Evolutionary conservation across 345 rosid genomes (phyloP), one percentile per base, ranked within the genome.

Genomic region (Populus nigra): DNA sequence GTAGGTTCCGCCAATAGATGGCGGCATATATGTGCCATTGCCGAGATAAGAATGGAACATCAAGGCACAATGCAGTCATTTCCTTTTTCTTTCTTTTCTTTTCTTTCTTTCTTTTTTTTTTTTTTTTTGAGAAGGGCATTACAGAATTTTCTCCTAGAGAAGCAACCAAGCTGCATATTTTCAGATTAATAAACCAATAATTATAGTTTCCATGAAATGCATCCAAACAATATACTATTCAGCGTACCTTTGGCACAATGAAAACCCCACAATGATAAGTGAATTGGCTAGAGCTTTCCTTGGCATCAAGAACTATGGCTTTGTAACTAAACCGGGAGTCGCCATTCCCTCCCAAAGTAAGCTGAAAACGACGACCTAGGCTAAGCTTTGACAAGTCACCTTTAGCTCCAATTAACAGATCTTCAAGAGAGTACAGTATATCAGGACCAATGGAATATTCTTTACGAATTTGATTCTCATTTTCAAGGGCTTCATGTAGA

Each of bases 271-370:
- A 93, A 72, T 89, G 89, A 83, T 85, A 89, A 61, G 84, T 75
- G 71, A 89, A 92, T 63, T 85, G 81, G 71, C 73, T 82, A 15
- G 85, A 83, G 45, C 78, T 75, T 47, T 87, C 88, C 73, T 65
- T 91, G 25, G 98, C 91, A 78, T 95, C 99, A 84, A 95, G 91
- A 84, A 95, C 88, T 35, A 92, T 80, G 1, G 99, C 90, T 82
- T 74, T 90, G 83, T 87, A 95, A 79, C 84, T 86, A 87, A 90
- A 94, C 27, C 27, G 73, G n/a, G 91, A 89, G 69, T 73, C 83
- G 70, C 87, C 89, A 72, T 78, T 81, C 68, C 82, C 88, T 25
- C 91, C 91, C 84, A 93, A 85, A 66, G 81, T 87, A 83, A 95
- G 88, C 71, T 84, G 86, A 75, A 87, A 61, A 35, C 92, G 86